Conservation (phyloP, 129 eudicot genomes). For the Helichrysum umbraculigerum region DNA sequence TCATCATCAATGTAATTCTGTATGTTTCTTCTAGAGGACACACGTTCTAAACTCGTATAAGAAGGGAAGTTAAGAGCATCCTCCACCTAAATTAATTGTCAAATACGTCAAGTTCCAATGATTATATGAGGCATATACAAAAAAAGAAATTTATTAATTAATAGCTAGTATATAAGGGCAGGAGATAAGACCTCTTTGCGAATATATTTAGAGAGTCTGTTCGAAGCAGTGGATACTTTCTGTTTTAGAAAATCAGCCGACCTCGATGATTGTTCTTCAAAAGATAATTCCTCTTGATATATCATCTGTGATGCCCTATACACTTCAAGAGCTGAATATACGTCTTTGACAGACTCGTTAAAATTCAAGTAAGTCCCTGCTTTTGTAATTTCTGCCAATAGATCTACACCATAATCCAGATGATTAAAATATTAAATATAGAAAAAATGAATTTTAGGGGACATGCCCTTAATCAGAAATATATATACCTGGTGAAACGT, state of each 20-base stretch:
- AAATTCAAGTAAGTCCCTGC: slow-evolving; percentile 31
- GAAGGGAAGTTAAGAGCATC: no score
- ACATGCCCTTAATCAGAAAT: no score
- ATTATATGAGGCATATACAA: no score
- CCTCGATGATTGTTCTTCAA: slow-evolving; percentile 42
- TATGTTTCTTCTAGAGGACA: slow-evolving; percentile 55
- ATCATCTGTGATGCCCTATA: slow-evolving; percentile 65
- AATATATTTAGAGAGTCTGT: slow-evolving; percentile 36
- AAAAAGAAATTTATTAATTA: no score
- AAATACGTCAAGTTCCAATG: no score
- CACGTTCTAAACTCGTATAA: slow-evolving; percentile 41
- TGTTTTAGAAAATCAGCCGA: slow-evolving; percentile 40
- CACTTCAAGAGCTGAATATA: slow-evolving; percentile 47
- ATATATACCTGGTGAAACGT: slow-evolving; percentile 24
- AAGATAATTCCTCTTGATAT: slow-evolving; percentile 45
- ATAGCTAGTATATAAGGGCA: no score
- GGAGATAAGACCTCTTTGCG: slow-evolving; percentile 46
- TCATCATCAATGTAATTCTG: slow-evolving; percentile 46
- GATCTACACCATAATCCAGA: slow-evolving; percentile 46
- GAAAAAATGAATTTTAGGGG: not conserved
- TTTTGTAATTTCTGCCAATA: slow-evolving; percentile 38
- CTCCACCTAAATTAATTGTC: slow-evolving; percentile 23
- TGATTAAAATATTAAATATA: slow-evolving; percentile 41
- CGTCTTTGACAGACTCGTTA: slow-evolving; percentile 32
- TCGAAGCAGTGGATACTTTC: slow-evolving; percentile 28